Evolutionary conservation across 1,139 yeast species (phyloP).

Genomic region (Candida tetrigidarum): DNA sequence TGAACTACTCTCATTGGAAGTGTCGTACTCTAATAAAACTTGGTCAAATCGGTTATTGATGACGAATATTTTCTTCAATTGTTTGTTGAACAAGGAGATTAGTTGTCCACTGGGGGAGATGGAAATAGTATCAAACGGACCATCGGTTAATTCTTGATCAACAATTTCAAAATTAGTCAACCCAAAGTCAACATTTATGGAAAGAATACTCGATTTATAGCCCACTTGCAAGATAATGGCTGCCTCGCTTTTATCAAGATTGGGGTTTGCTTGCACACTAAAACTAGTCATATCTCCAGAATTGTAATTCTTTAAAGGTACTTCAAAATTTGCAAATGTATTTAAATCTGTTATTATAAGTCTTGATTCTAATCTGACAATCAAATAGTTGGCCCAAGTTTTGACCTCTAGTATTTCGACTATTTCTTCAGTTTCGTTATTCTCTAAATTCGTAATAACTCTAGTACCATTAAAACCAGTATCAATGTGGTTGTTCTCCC

Average conservation of each 20-base stretch:
- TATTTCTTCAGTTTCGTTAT: slow-evolving; percentile 34
- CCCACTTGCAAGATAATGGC: slow-evolving; percentile 29
- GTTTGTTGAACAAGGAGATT: slow-evolving; percentile 56
- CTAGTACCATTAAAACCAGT: slow-evolving; percentile 5
- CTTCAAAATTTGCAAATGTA: slow-evolving; percentile 28
- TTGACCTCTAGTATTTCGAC: slow-evolving; percentile 28
- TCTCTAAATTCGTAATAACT: slow-evolving; percentile 39
- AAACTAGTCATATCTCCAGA: slow-evolving; percentile 21
- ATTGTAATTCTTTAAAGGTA: slow-evolving; percentile 24
- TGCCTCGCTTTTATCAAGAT: slow-evolving; percentile 12
- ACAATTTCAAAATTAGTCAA: slow-evolving; percentile 27
- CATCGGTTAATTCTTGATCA: slow-evolving; percentile 52
- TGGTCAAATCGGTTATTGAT: slow-evolving; percentile 54
- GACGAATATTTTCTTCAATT: slow-evolving; percentile 52
- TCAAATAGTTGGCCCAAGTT: slow-evolving; percentile 32
- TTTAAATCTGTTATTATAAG: slow-evolving; percentile 33
- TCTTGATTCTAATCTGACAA: slow-evolving; percentile 32
- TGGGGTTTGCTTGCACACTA: slow-evolving; percentile 11
- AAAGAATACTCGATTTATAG: slow-evolving; percentile 32
- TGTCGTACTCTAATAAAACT: slow-evolving; percentile 55
- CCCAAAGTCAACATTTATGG: slow-evolving; percentile 30
- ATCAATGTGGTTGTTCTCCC: slow-evolving; percentile 2
- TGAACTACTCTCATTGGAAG: slow-evolving; percentile 38
- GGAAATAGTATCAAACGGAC: slow-evolving; percentile 57
- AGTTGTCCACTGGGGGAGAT: slow-evolving; percentile 67